A percentile compares a stretch with the other conserved stretches of the same genome.
Evolutionary conservation across 2,329 filamentous ascomycete species (phyloP).

Genomic region (Gaeumannomyces sp.): DNA sequence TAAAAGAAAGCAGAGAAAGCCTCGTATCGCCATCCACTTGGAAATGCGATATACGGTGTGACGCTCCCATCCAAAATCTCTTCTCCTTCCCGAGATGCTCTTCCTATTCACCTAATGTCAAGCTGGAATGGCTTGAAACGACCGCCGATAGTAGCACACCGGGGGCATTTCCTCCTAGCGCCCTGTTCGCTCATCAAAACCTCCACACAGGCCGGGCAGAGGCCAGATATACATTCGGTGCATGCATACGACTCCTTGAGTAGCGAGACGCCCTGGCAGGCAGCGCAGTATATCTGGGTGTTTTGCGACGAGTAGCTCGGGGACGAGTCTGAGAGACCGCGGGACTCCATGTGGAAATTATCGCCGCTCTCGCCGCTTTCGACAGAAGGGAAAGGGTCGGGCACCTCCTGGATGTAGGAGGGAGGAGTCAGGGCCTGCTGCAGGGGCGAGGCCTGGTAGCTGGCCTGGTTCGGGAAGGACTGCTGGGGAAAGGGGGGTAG

Average conservation of each 20-base stretch:
- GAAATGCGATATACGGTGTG: constrained; percentile 2
- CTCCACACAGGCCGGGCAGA: constrained; percentile 84
- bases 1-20: background rate
- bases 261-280: constrained; percentile 70
- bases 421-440: constrained; percentile 88
- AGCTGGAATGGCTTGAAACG: constrained; percentile 81
- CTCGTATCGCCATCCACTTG: background rate
- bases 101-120: constrained; percentile 58
- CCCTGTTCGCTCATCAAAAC: constrained; percentile 71
- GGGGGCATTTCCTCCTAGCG: constrained; percentile 69
- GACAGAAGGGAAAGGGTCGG: constrained; percentile 83
- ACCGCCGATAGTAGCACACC: constrained; percentile 71
- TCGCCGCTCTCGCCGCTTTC: constrained; percentile 70
- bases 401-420: constrained; percentile 56
- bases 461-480: constrained; percentile 47
- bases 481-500: constrained; percentile 56
- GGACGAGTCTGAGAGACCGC: constrained; percentile 63
- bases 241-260: constrained; percentile 86
- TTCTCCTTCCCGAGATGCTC: background rate
- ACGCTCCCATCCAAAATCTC: constrained; percentile 1
- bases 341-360: constrained; percentile 63
- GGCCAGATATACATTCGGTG: constrained; percentile 90
- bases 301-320: constrained; percentile 65
- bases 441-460: constrained; percentile 83
- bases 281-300: constrained; percentile 88